Percentiles rank a stretch among this genome's conserved stretches.
phyloP scores from a whole-genome alignment of 2,329 filamentous ascomycete genomes.

The Pseudohalonectria lignicola region DNA sequence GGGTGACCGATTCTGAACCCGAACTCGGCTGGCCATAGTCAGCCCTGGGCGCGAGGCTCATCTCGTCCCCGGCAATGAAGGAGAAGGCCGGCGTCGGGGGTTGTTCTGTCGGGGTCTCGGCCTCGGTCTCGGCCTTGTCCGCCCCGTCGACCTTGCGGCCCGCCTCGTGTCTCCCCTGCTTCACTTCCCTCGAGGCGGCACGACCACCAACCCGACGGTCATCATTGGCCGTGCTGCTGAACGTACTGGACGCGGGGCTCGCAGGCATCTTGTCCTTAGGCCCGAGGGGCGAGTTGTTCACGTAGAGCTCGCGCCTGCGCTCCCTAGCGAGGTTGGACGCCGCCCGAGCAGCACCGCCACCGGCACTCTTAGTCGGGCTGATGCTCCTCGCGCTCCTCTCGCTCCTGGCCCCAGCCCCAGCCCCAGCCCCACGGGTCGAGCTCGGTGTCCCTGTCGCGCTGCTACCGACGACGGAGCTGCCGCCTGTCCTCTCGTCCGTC shows the following conservation, averaged over 20 bases:
- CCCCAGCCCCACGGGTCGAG: no score
- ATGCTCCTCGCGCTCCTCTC: slow-evolving; percentile 22
- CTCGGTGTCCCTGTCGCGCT: not conserved
- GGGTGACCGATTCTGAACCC: no score
- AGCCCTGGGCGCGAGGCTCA: not conserved
- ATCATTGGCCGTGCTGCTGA: slow-evolving; percentile 10
- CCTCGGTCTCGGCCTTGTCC: slow-evolving; percentile 12
- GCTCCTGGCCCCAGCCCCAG: not conserved
- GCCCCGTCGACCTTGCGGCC: no score
- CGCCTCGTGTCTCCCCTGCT: no score
- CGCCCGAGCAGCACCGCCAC: not conserved
- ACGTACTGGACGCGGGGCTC: slow-evolving; percentile 28
- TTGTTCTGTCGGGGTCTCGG: slow-evolving; percentile 13
- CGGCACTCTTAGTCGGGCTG: slow-evolving; percentile 37
- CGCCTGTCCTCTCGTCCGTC: slow-evolving; percentile 19
- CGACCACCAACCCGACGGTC: no score
- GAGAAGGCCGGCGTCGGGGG: slow-evolving; percentile 47
- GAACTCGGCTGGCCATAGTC: no score
- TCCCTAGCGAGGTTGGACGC: slow-evolving; percentile 31
- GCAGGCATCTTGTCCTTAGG: slow-evolving; percentile 10
- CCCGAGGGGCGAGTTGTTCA: slow-evolving; percentile 10
- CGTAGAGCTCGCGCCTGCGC: slow-evolving; percentile 31
- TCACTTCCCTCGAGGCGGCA: no score
- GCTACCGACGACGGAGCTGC: slow-evolving; percentile 1
- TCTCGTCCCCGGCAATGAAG: slow-evolving; percentile 21